phyloP scores from a whole-genome alignment of 2,329 filamentous ascomycete genomes.

The Lecanosticta acicola region DNA sequence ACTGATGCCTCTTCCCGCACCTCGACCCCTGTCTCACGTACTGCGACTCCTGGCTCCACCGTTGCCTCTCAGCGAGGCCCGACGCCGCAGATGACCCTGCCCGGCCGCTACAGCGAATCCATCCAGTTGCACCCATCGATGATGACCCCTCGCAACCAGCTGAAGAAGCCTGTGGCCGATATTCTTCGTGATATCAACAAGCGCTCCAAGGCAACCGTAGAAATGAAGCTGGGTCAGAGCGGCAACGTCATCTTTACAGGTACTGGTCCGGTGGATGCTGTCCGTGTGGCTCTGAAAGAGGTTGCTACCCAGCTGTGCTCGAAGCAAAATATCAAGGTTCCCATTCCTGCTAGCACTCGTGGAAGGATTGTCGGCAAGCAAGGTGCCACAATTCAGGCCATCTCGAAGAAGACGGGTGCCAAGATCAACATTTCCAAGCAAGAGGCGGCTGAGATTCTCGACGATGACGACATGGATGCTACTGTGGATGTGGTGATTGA shows the following conservation, averaged over 20 bases:
- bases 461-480: constrained; percentile 68
- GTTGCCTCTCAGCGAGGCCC: constrained; percentile 40
- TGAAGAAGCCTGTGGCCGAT: constrained; percentile 80
- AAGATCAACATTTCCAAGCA: constrained; percentile 82
- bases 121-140: constrained; percentile 69
- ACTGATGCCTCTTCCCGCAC: constrained; percentile 50
- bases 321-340: constrained; percentile 68
- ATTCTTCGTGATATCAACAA: constrained; percentile 88
- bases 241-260: constrained; percentile 77
- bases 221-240: constrained; percentile 66
- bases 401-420: constrained; percentile 85
- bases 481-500: constrained; percentile 83
- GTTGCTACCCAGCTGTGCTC: constrained; percentile 81
- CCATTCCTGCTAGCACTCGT: constrained; percentile 76
- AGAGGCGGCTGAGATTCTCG: constrained; percentile 54
- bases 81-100: constrained; percentile 59
- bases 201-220: constrained; percentile 79
- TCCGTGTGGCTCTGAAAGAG: constrained; percentile 83
- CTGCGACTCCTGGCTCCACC: constrained; percentile 44
- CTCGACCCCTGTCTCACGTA: constrained; percentile 59
- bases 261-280: constrained; percentile 74
- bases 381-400: constrained; percentile 81
- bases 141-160: constrained; percentile 67
- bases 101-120: constrained; percentile 74
- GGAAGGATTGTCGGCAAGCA: constrained; percentile 90